Evolutionary conservation across 2,329 filamentous ascomycete species (phyloP), one percentile per base, ranked within the genome.

Genomic region (Cladophialophora bantiana): DNA sequence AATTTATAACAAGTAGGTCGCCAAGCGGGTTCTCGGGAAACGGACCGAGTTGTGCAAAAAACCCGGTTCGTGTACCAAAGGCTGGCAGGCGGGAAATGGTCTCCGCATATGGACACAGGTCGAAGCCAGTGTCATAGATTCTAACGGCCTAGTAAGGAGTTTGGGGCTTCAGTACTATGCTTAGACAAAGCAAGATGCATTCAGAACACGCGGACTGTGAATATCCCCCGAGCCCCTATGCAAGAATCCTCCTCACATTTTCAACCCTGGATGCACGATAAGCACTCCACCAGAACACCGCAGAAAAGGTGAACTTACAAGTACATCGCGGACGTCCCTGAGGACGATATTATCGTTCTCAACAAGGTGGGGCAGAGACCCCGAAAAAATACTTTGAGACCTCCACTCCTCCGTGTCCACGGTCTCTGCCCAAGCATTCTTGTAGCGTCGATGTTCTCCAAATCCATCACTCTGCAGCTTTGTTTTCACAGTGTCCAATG

Each of bases 401-500:
- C 40, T 18, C 55, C 64, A 26, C 6, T 35, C 35, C 56, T 40
- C 67, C 67, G 58, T 59, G n/a, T 69, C 20, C 4, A 53, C 50
- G 1, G 55, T 50, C 1, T 52, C 67, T 26, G 35, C 15, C 60
- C 67, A 56, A 1, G 65, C 53, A n/a, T 53, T 67, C 18, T 50
- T 26, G 40, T 69, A 67, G n/a, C 35, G 42, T 36, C 34, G 53
- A n/a, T 64, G 12, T 7, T 20, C 7, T 2, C 67, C 67, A 36
- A 69, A 67, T 6, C 45, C 53, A 42, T 67, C 67, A n/a, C 50
- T 62, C n/a, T 69, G 67, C 15, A 67, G 7, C 31, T 42, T 62
- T 1, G 60, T 67, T 58, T 69, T 67, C 26, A 67, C 54, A 12
- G 67, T 65, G n/a, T 69, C 67, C n/a, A 69, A 50, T 13, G 67